phyloP scores from a whole-genome alignment of 1,284 basidiomycete genomes.

The Malassezia restricta region DNA sequence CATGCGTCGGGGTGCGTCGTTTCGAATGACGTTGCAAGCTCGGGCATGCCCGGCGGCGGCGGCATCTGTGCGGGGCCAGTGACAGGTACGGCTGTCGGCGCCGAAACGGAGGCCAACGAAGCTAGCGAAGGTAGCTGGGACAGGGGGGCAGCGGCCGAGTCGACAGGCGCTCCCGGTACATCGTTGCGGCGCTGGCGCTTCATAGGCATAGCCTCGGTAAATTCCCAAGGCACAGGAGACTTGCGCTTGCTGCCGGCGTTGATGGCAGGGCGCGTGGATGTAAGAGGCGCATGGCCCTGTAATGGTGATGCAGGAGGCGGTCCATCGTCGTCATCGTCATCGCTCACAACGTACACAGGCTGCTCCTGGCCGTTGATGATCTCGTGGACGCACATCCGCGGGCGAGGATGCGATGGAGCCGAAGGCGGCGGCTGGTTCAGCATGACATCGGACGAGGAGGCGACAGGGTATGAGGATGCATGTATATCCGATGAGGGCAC shows the following conservation, averaged over 20 bases:
- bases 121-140: neutral
- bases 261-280: neutral
- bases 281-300: neutral
- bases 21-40: neutral
- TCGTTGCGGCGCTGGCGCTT: conserved; percentile 13
- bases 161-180: neutral
- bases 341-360: conserved; percentile 13
- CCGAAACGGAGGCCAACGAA: neutral
- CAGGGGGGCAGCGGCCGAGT: neutral
- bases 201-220: neutral
- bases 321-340: conserved; percentile 9
- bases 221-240: neutral
- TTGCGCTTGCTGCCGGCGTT: conserved; percentile 9
- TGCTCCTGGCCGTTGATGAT: conserved; percentile 12
- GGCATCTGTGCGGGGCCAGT: neutral
- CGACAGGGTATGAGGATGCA: neutral
- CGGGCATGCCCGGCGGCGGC: neutral
- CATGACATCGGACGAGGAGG: neutral
- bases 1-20: neutral
- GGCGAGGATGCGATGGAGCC: neutral
- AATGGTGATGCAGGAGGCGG: conserved; percentile 7
- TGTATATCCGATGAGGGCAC: neutral
- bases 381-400: conserved; percentile 6
- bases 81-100: neutral
- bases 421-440: neutral